A percentile compares a stretch with the other conserved stretches of the same genome.
phyloP scores from a whole-genome alignment of 2,329 filamentous ascomycete genomes.

The Botrytis pseudocinerea region DNA sequence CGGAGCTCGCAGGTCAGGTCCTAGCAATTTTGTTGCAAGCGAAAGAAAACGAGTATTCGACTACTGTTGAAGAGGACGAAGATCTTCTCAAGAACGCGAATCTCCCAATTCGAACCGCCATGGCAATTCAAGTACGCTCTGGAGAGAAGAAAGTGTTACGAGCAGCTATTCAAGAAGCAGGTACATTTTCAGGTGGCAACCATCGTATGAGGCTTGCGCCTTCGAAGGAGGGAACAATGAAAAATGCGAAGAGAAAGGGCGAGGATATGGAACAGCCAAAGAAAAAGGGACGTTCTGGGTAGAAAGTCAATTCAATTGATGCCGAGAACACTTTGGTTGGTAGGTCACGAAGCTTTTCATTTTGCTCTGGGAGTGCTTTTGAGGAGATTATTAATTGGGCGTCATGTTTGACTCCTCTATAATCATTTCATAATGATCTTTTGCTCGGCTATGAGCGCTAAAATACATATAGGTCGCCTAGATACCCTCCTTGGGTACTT shows the following conservation, averaged over 20 bases:
- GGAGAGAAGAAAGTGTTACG: slow-evolving; percentile 65
- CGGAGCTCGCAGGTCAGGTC: slow-evolving; percentile 43
- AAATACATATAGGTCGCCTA: slow-evolving; percentile 38
- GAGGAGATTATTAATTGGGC: slow-evolving; percentile 19
- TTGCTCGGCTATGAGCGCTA: slow-evolving; percentile 31
- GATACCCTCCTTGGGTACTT: slow-evolving; percentile 23
- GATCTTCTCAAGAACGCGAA: slow-evolving; percentile 42
- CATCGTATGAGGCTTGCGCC: slow-evolving; percentile 40
- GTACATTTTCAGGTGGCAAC: slow-evolving; percentile 35
- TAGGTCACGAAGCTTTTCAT: slow-evolving; percentile 27
- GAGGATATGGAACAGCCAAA: slow-evolving; percentile 27
- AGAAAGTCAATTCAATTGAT: not conserved
- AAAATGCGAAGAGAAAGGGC: slow-evolving; percentile 30
- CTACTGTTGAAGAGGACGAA: slow-evolving; percentile 53
- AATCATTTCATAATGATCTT: slow-evolving; percentile 31
- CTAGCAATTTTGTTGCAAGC: slow-evolving; percentile 44
- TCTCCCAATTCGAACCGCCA: slow-evolving; percentile 43
- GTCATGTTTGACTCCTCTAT: slow-evolving; percentile 8
- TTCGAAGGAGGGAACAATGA: not conserved
- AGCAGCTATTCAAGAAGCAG: slow-evolving; percentile 46
- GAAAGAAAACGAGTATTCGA: slow-evolving; percentile 52
- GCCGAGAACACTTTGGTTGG: slow-evolving; percentile 16
- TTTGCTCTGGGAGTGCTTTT: slow-evolving; percentile 12
- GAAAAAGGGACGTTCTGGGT: slow-evolving; percentile 33
- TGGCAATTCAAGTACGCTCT: slow-evolving; percentile 61